These are phyloP conservation scores for Diaporthe citrichinensis DNA, from an alignment of 2,329 filamentous ascomycete species.

Conservation along the genomic window DNA sequence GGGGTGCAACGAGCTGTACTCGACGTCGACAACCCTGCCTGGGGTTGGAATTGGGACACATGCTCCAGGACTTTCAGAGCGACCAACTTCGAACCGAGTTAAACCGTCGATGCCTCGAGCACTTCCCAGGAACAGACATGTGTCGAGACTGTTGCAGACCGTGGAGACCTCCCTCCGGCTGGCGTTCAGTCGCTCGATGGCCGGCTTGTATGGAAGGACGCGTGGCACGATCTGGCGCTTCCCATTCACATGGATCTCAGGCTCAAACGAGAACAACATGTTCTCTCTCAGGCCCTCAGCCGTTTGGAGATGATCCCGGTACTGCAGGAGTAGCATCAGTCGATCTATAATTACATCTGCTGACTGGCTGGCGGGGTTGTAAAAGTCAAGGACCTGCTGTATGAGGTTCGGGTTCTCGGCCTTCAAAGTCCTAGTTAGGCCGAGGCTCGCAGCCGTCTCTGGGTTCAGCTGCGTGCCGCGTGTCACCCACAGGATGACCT, in stretches of 20 bases:
- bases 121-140: conserved; percentile 47
- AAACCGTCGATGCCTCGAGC: conserved; percentile 38
- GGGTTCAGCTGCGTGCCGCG: conserved; percentile 45
- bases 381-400: conserved; percentile 52
- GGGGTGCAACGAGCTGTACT: conserved; percentile 54
- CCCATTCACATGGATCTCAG: conserved; percentile 55
- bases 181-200: conserved; percentile 57
- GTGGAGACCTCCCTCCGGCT: conserved; percentile 52
- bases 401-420: conserved; percentile 51
- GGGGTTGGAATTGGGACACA: too few relatives aligned
- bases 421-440: conserved; percentile 50
- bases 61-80: background rate
- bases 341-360: background rate
- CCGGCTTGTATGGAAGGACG: conserved; percentile 54
- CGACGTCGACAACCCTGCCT: conserved; percentile 48
- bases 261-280: conserved; percentile 50
- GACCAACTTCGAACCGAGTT: conserved; percentile 45
- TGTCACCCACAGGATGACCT: conserved; percentile 52
- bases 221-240: conserved; percentile 55
- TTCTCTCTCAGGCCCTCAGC: background rate
- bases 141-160: conserved; percentile 52
- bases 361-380: conserved; percentile 26
- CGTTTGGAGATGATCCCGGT: conserved; percentile 1
- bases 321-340: background rate
- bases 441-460: conserved; percentile 50